A percentile compares a stretch with the other conserved stretches of the same genome.
These are phyloP conservation scores for Epichloe bromicola DNA, from an alignment of 2,329 filamentous ascomycete species.

Conservation along the genomic window DNA sequence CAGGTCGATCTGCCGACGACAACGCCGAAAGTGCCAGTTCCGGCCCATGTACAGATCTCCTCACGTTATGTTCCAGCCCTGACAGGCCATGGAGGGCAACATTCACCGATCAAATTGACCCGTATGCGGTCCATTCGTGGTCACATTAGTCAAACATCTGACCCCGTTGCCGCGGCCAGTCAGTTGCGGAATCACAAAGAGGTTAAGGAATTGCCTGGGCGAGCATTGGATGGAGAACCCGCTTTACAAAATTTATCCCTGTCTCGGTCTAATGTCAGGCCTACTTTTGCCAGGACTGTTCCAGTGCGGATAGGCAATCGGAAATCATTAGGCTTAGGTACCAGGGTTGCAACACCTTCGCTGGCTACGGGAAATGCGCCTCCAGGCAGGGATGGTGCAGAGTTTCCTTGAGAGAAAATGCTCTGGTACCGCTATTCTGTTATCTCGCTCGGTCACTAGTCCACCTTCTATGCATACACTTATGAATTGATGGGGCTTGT, in stretches of 20 bases:
- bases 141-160: neutral
- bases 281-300: neutral
- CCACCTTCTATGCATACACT: too few species aligned
- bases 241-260: neutral
- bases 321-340: neutral
- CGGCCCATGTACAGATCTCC: neutral
- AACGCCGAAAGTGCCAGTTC: conserved; percentile 12
- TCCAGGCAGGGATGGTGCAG: neutral
- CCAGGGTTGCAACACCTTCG: neutral
- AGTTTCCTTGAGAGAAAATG: neutral
- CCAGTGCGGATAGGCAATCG: neutral
- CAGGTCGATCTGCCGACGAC: conserved; percentile 8
- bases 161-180: neutral
- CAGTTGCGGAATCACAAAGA: neutral
- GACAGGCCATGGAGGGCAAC: neutral
- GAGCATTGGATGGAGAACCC: neutral
- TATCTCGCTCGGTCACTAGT: too few species aligned
- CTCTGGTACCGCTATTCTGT: neutral
- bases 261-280: neutral
- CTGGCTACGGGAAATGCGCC: neutral
- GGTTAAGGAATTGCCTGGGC: neutral
- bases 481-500: too few species aligned
- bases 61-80: neutral
- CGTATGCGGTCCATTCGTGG: neutral
- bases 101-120: neutral